Conservation (phyloP, 2,329 filamentous ascomycete species). For the Pseudogymnoascus sp. region DNA sequence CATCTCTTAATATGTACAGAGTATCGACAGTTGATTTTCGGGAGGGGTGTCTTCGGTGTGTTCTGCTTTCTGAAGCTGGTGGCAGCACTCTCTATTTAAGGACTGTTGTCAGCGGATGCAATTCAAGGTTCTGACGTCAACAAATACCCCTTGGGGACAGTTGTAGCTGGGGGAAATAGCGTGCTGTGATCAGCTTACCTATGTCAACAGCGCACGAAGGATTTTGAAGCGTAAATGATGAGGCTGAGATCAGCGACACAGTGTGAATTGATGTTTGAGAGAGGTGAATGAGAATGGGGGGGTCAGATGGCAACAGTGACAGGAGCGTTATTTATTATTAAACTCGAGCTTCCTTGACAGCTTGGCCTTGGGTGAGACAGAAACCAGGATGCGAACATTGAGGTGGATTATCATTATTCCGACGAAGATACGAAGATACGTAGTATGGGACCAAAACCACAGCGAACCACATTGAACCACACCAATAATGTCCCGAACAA, state of each 20-base stretch:
- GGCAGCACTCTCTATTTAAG: conserved; percentile 4
- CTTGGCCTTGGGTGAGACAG: conserved; percentile 6
- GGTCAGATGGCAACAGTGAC: background rate
- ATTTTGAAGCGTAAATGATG: conserved; percentile 7
- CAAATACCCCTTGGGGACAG: background rate
- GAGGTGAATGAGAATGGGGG: background rate
- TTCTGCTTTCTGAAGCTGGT: background rate
- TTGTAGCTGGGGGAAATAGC: background rate
- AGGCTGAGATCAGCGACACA: background rate
- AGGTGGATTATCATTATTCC: conserved; percentile 3
- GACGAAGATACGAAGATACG: background rate
- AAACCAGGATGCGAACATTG: conserved; percentile 7
- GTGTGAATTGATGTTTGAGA: conserved; percentile 1
- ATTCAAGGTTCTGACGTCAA: conserved; percentile 9
- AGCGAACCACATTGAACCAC: background rate
- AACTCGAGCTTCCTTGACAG: conserved; percentile 8
- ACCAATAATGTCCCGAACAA: background rate
- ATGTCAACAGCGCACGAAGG: conserved; percentile 5
- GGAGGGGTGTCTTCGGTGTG: conserved; percentile 15
- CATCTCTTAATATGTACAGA: conserved; percentile 39
- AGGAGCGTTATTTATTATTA: conserved; percentile 8
- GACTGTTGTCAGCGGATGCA: background rate
- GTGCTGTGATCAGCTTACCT: conserved; percentile 1
- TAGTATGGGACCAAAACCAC: background rate
- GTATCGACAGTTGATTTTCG: background rate